Evolutionary conservation across 2,329 filamentous ascomycete genomes (phyloP), one percentile per base, ranked within the genome.

Genomic region (Chaetomium sp.): DNA sequence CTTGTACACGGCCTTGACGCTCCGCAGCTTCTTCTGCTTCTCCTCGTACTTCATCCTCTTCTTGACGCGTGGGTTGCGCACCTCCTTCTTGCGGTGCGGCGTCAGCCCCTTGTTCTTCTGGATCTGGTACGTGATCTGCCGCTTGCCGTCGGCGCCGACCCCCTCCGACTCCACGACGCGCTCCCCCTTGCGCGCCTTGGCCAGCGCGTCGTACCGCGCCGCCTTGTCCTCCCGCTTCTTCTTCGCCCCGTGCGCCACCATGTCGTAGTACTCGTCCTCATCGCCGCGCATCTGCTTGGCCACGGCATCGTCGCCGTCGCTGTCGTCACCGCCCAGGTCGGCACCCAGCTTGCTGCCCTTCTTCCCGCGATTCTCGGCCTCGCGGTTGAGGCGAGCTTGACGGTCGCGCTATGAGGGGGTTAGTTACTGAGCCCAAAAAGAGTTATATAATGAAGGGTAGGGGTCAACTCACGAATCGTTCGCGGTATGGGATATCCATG

Each of bases 51-150:
- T 93, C 87, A 92, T 92, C 79, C 92, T 88, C 90, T 97, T 98
- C 90, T 98, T 99, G 70, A 98, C 94, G 76, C 95, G 85, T 42
- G 95, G 93, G 80, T 99, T 99, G 68, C 94, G 84, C 65, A 93
- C 90, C 72, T 96, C 93, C 87, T 99, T 98, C 84, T 90, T 96
- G 69, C 94, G 85, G 78, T 90, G 90, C 55, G 93, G 92, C 65
- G 92, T 89, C 68, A 99, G 81, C 35, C 95, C 95, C 85, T 97
- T 97, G 80, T 99, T 99, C 87, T 98, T 97, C 80, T 93, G 87
- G 74, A 99, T 99, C 71, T 89, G 86, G 79, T 97, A 98, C 21
- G 87, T 91, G 76, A 99, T 96, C 78, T 92, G 92, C 66, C 96
- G 84, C 81, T 97, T 96, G 66, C 93, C 94, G 72, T 97, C 93